Percentiles rank a stretch among this genome's conserved stretches.
Evolutionary conservation across 306 rosid species (phyloP).

Genomic region (Cucumis cinereus): DNA sequence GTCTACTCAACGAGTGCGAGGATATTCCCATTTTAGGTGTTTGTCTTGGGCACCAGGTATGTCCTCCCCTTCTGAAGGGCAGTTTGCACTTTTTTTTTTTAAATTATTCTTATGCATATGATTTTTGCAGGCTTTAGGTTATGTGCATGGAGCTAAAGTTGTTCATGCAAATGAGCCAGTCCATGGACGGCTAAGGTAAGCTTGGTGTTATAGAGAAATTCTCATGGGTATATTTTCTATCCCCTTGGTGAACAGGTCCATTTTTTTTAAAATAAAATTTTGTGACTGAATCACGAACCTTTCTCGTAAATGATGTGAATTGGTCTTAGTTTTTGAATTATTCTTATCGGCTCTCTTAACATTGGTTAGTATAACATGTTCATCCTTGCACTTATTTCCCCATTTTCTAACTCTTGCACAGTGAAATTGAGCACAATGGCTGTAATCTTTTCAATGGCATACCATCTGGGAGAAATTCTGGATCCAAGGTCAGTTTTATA

Average conservation of each 20-base stretch:
- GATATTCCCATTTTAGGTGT: slow-evolving; percentile 91
- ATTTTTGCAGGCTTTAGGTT: slow-evolving; percentile 73
- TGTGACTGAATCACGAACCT: background rate
- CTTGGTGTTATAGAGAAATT: slow-evolving; percentile 7
- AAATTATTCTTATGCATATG: background rate
- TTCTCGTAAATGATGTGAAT: background rate
- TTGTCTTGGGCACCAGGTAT: slow-evolving; percentile 97
- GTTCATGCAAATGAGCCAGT: slow-evolving; percentile 88
- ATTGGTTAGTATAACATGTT: background rate
- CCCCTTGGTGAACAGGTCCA: background rate
- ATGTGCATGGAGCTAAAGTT: slow-evolving; percentile 81
- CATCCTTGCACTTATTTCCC: background rate
- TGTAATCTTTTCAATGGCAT: slow-evolving; percentile 63
- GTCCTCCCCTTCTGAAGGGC: slow-evolving; percentile 8
- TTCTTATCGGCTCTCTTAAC: background rate
- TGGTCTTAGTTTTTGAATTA: background rate
- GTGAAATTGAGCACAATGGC: slow-evolving; percentile 85
- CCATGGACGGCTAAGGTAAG: slow-evolving; percentile 89
- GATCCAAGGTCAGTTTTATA: slow-evolving; percentile 64
- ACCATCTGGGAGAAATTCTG: slow-evolving; percentile 78
- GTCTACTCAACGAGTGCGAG: slow-evolving; percentile 56
- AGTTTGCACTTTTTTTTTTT: background rate
- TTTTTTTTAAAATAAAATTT: background rate
- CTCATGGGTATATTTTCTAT: slow-evolving; percentile 1
- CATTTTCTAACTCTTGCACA: slow-evolving; percentile 12